Evolutionary conservation across 2,329 filamentous ascomycete species (phyloP).

Genomic region (Domatiomyces globalis): DNA sequence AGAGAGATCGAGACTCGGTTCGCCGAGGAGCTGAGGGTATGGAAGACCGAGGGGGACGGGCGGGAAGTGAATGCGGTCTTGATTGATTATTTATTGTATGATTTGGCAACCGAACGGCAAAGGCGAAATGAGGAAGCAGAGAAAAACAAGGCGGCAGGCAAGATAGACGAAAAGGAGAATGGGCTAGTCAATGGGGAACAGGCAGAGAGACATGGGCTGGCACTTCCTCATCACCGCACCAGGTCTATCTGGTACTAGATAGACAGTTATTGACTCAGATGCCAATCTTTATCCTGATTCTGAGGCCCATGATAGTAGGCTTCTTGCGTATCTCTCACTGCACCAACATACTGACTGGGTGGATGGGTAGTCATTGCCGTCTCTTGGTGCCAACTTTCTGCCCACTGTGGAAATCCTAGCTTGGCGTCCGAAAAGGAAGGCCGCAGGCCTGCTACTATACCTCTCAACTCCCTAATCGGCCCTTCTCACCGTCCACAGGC

Average conservation of each 20-base stretch:
- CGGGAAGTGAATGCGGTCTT: conserved; percentile 61
- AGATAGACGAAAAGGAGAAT: not conserved
- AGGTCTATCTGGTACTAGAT: conserved; percentile 18
- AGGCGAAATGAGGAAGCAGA: conserved; percentile 31
- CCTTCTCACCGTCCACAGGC: conserved; percentile 25
- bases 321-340: too few relatives aligned
- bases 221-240: conserved; percentile 27
- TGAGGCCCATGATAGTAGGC: not conserved
- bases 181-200: not conserved
- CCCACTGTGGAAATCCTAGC: too few relatives aligned
- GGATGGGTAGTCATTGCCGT: too few relatives aligned
- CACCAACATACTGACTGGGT: too few relatives aligned
- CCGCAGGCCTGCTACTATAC: too few relatives aligned
- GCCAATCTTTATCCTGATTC: not conserved
- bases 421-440: too few relatives aligned
- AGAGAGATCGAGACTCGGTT: conserved; percentile 63
- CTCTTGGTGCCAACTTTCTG: too few relatives aligned
- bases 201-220: not conserved
- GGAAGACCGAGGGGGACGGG: conserved; percentile 3
- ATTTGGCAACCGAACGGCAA: conserved; percentile 66
- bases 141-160: conserved; percentile 14
- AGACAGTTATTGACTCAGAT: not conserved
- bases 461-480: too few relatives aligned
- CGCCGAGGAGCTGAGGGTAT: conserved; percentile 28
- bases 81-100: conserved; percentile 95